These are phyloP conservation scores for Citrus australasica DNA, from an alignment of 345 rosid genomes.

Conservation along the genomic window DNA sequence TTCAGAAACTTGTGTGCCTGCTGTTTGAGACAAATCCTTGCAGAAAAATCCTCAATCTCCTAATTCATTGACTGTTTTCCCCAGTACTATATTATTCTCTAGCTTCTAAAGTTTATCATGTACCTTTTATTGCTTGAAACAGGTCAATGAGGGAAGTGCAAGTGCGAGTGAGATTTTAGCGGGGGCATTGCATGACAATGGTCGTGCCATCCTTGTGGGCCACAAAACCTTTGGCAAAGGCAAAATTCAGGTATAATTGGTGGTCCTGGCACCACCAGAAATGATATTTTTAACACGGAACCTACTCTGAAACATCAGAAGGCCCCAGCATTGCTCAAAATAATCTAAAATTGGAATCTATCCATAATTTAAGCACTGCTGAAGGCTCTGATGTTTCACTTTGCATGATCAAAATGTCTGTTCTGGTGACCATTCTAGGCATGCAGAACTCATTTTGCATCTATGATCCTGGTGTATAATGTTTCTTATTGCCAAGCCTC, in stretches of 20 bases:
- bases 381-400: not conserved
- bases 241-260: constrained; percentile 64
- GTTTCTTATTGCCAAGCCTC: not conserved
- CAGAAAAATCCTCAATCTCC: not conserved
- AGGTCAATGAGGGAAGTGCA: constrained; percentile 95
- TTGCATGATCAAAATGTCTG: not conserved
- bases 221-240: constrained; percentile 87
- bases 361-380: not conserved
- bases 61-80: too few species aligned
- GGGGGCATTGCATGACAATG: constrained; percentile 84
- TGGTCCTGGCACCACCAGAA: not conserved
- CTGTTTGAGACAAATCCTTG: not conserved
- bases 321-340: too few species aligned
- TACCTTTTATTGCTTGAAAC: constrained; percentile 9
- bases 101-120: not conserved
- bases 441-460: not conserved
- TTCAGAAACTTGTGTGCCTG: not conserved
- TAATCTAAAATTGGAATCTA: not conserved
- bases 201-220: constrained; percentile 91
- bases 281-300: too few species aligned
- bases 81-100: not conserved
- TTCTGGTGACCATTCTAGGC: not conserved
- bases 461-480: too few species aligned
- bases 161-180: constrained; percentile 97
- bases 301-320: too few species aligned